Evolutionary conservation across 768 basidiomycete species (phyloP).

Genomic region (Infundibulicybe gibba): DNA sequence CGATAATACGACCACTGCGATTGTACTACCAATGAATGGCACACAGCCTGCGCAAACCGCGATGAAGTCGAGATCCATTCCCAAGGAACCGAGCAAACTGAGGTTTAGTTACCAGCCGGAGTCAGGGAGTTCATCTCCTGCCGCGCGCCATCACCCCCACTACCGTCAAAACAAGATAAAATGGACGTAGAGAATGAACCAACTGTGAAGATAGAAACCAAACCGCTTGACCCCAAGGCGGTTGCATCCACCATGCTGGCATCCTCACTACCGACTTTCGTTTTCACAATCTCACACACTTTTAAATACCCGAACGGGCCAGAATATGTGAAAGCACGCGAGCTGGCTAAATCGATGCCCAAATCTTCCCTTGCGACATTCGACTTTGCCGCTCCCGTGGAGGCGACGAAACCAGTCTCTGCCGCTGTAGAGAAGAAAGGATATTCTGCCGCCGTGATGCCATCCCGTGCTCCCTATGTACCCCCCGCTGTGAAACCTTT

Average conservation of each 20-base stretch:
- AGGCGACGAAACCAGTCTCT: slow-evolving; percentile 3
- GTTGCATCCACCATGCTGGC: slow-evolving; percentile 23
- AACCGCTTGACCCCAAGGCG: slow-evolving; percentile 19
- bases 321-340: slow-evolving; percentile 22
- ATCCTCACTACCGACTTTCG: slow-evolving; percentile 31
- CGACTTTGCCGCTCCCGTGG: slow-evolving; percentile 22
- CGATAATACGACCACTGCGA: too few species aligned
- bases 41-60: too few species aligned
- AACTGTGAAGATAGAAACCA: neutral
- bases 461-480: slow-evolving; percentile 9
- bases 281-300: slow-evolving; percentile 25
- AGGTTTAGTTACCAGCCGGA: slow-evolving; percentile 69
- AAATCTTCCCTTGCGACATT: slow-evolving; percentile 43
- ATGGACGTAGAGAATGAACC: slow-evolving; percentile 1
- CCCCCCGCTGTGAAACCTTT: slow-evolving; percentile 34
- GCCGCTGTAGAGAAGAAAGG: slow-evolving; percentile 5
- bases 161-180: slow-evolving; percentile 5
- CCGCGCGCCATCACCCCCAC: slow-evolving; percentile 21
- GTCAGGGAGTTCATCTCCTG: slow-evolving; percentile 17
- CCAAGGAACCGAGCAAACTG: slow-evolving; percentile 78
- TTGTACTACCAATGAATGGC: too few species aligned
- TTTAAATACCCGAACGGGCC: slow-evolving; percentile 12
- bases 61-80: slow-evolving; percentile 48
- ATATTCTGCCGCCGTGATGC: slow-evolving; percentile 2
- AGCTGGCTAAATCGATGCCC: slow-evolving; percentile 36